Conservation (phyloP, 768 basidiomycete species). For the Psilocybe azurescens region DNA sequence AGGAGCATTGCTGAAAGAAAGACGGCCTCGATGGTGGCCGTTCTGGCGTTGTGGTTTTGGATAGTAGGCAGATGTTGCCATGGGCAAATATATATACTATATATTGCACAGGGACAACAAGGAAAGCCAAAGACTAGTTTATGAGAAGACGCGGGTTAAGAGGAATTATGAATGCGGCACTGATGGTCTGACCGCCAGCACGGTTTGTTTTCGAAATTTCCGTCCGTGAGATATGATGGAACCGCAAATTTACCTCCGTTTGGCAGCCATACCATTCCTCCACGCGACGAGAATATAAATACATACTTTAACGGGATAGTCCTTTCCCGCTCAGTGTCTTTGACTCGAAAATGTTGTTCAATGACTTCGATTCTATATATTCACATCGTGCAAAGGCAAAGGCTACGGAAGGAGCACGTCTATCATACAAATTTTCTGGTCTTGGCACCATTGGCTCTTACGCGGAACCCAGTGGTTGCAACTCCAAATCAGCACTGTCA, state of each 20-base stretch:
- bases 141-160: conserved; percentile 1
- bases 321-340: neutral
- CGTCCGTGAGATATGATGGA: conserved; percentile 20
- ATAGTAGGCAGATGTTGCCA: conserved; percentile 56
- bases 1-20: conserved; percentile 32
- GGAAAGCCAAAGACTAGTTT: conserved; percentile 18
- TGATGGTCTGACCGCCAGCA: conserved; percentile 20
- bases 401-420: neutral
- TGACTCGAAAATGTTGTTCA: neutral
- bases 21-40: conserved; percentile 45
- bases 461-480: conserved; percentile 58
- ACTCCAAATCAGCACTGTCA: conserved; percentile 76
- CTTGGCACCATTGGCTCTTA: conserved; percentile 5
- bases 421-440: conserved; percentile 4
- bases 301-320: neutral
- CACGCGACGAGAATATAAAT: conserved; percentile 1
- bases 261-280: conserved; percentile 7
- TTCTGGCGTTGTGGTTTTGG: conserved; percentile 49
- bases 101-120: conserved; percentile 4
- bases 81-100: conserved; percentile 5
- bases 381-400: neutral
- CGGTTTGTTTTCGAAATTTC: conserved; percentile 22
- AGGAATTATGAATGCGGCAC: conserved; percentile 6
- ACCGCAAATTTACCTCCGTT: conserved; percentile 18
- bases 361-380: neutral